Percentiles rank a stretch among this genome's conserved stretches.
Evolutionary conservation across 2,329 filamentous ascomycete genomes (phyloP).

Genomic region (Claviceps sp.): DNA sequence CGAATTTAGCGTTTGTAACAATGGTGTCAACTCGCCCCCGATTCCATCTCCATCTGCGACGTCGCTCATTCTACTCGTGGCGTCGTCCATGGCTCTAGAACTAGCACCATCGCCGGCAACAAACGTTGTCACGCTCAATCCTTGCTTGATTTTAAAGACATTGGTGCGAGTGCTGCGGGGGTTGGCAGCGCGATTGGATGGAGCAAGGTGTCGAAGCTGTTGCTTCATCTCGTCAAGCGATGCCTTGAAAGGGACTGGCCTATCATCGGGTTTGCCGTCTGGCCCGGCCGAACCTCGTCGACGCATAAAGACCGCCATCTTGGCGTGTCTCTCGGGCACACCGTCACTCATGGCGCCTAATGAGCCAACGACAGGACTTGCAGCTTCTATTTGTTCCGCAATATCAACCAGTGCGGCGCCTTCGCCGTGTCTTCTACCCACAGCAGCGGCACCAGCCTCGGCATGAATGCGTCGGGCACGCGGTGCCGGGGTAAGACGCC

Average conservation of each 20-base stretch:
- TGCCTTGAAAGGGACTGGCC: constrained; percentile 40
- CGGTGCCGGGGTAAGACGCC: constrained; percentile 74
- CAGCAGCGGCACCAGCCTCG: constrained; percentile 18
- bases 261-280: constrained; percentile 34
- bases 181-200: constrained; percentile 52
- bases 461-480: constrained; percentile 46
- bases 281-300: constrained; percentile 41
- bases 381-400: constrained; percentile 26
- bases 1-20: constrained; percentile 2
- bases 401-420: constrained; percentile 23
- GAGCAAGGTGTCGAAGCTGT: constrained; percentile 48
- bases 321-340: constrained; percentile 31
- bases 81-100: constrained; percentile 4
- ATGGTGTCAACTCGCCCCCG: constrained; percentile 10
- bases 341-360: constrained; percentile 25
- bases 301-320: constrained; percentile 44
- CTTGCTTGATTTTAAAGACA: constrained; percentile 53
- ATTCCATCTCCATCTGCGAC: background rate
- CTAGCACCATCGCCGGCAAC: constrained; percentile 3
- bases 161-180: constrained; percentile 46
- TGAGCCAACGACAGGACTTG: constrained; percentile 20
- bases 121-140: constrained; percentile 11
- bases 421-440: constrained; percentile 18
- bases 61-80: background rate
- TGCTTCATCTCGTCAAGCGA: constrained; percentile 50